Percentiles rank a stretch among this genome's conserved stretches.
phyloP scores from a whole-genome alignment of 225 moss, liverwort and hornwort genomes.

The Thuidium tamariscinum region DNA sequence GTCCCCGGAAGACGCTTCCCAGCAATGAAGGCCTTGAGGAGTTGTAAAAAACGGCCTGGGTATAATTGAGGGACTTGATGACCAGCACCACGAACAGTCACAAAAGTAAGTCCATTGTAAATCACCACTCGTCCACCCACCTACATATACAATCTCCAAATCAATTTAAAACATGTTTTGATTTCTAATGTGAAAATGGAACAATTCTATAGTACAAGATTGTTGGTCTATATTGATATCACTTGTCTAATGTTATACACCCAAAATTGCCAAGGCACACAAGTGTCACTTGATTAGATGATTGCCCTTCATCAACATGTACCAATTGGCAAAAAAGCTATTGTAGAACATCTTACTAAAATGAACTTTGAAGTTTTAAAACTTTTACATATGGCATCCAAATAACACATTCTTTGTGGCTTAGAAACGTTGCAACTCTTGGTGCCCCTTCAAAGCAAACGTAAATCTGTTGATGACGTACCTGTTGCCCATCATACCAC shows the following conservation, averaged over 20 bases:
- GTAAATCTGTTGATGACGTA: not conserved
- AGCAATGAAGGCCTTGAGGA: conserved; percentile 8
- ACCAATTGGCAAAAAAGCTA: not conserved
- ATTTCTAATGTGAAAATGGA: not conserved
- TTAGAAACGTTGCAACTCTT: not conserved
- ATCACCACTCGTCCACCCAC: conserved; percentile 43
- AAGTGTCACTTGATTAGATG: not conserved
- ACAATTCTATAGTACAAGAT: too few relatives aligned
- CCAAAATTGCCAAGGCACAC: not conserved
- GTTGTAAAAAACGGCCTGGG: conserved; percentile 31
- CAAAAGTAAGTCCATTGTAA: conserved; percentile 40
- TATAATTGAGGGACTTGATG: conserved; percentile 57
- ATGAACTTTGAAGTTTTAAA: too few relatives aligned
- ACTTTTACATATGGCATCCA: not conserved
- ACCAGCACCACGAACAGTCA: conserved; percentile 53
- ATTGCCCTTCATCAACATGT: not conserved
- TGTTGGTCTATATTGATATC: too few relatives aligned
- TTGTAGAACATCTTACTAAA: not conserved
- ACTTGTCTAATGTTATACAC: too few relatives aligned
- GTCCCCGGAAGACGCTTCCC: not conserved
- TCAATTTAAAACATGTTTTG: not conserved
- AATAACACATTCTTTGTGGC: not conserved
- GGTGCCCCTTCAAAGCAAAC: not conserved
- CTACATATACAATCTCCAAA: not conserved
- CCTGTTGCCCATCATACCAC: conserved; percentile 48